A percentile compares a stretch with the other conserved stretches of the same genome.
phyloP scores from a whole-genome alignment of 192 early-diverging fungal species.

The Backusella australiensis region DNA sequence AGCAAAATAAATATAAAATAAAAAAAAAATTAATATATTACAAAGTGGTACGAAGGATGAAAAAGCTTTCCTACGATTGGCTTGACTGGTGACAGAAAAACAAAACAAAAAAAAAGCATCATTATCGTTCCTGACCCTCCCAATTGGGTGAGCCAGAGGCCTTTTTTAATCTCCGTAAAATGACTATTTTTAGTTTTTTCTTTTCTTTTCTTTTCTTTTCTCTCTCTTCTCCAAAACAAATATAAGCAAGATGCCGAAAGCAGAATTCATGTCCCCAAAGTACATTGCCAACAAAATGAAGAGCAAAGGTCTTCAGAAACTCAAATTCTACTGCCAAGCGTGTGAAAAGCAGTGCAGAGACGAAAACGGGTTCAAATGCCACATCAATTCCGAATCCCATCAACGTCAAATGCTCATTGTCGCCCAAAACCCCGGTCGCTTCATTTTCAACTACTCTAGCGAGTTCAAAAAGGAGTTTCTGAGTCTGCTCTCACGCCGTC shows the following conservation, averaged over 20 bases:
- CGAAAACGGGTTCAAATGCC: slow-evolving; percentile 96
- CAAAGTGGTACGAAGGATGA: not conserved
- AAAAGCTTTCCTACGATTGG: not conserved
- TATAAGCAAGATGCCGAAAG: slow-evolving; percentile 2
- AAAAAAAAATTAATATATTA: not conserved
- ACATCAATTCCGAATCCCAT: slow-evolving; percentile 88
- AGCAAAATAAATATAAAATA: not conserved
- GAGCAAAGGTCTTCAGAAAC: slow-evolving; percentile 84
- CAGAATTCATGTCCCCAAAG: slow-evolving; percentile 77
- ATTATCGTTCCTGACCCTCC: not conserved
- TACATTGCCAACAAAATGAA: slow-evolving; percentile 89
- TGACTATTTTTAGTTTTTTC: not conserved
- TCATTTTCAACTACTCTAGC: slow-evolving; percentile 69
- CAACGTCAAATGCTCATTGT: slow-evolving; percentile 89
- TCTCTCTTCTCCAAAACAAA: not conserved
- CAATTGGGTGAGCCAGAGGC: not conserved
- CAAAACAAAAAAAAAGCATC: not conserved
- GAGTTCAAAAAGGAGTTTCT: slow-evolving; percentile 87
- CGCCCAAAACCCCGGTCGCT: slow-evolving; percentile 75
- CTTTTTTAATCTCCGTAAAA: not conserved
- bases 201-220: not conserved
- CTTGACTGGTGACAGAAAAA: not conserved
- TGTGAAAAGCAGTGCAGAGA: slow-evolving; percentile 88
- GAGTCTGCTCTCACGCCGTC: slow-evolving; percentile 76
- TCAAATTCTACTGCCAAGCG: slow-evolving; percentile 94